phyloP scores from a whole-genome alignment of 805 yeast genomes.

The Schizosaccharomyces lindneri region DNA sequence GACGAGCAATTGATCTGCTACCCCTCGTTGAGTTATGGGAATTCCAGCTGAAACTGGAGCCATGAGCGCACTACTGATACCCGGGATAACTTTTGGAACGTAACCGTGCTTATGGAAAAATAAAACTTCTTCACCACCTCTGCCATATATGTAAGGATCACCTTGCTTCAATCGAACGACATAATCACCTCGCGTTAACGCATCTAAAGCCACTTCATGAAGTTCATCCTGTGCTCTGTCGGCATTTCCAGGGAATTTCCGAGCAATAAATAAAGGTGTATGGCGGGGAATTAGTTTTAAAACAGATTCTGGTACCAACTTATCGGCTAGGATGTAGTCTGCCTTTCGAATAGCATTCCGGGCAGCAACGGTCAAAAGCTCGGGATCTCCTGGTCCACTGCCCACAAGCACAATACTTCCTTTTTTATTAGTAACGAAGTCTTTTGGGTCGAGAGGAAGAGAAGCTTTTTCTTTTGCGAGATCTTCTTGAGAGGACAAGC shows the following conservation, averaged over 20 bases:
- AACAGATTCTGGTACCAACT: slow-evolving; percentile 73
- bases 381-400: slow-evolving; percentile 77
- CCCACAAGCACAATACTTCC: slow-evolving; percentile 71
- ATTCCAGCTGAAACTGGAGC: slow-evolving; percentile 63
- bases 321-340: slow-evolving; percentile 69
- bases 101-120: slow-evolving; percentile 47
- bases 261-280: slow-evolving; percentile 61
- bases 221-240: slow-evolving; percentile 78
- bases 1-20: slow-evolving; percentile 73
- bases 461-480: background rate
- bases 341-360: slow-evolving; percentile 56
- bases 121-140: slow-evolving; percentile 79
- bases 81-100: slow-evolving; percentile 56
- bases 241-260: slow-evolving; percentile 91
- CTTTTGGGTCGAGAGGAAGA: background rate
- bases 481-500: background rate
- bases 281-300: slow-evolving; percentile 53
- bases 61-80: slow-evolving; percentile 70
- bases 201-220: slow-evolving; percentile 42
- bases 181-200: slow-evolving; percentile 36
- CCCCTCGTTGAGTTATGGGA: slow-evolving; percentile 79
- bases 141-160: slow-evolving; percentile 85
- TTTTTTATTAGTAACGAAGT: slow-evolving; percentile 5
- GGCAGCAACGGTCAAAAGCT: slow-evolving; percentile 67
- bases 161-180: slow-evolving; percentile 88